A percentile compares a stretch with the other conserved stretches of the same genome.
Conservation (phyloP, 768 basidiomycete species). For the Leccinum subgranulosum region DNA sequence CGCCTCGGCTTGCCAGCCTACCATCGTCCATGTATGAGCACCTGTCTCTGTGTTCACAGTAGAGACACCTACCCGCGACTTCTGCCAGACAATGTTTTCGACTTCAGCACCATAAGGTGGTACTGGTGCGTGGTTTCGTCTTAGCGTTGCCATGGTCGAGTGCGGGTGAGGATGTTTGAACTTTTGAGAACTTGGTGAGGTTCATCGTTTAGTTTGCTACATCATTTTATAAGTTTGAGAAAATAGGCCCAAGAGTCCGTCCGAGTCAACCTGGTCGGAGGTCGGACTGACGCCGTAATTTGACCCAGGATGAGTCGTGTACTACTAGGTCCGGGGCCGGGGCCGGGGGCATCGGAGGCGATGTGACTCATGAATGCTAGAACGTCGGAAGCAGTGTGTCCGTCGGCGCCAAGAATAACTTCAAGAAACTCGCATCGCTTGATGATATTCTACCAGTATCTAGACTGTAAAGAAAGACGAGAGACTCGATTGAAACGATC, state of each 20-base stretch:
- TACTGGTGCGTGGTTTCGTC: constrained; percentile 8
- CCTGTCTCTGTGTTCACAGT: not conserved
- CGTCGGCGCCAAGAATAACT: too few relatives aligned
- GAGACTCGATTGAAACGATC: too few relatives aligned
- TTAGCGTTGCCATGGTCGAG: constrained; percentile 19
- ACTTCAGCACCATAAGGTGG: constrained; percentile 6
- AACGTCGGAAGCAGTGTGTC: not conserved
- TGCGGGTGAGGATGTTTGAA: not conserved
- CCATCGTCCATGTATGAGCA: not conserved
- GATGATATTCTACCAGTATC: too few relatives aligned
- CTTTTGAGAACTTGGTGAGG: not conserved
- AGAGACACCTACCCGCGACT: constrained; percentile 10
- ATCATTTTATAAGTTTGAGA: constrained; percentile 13
- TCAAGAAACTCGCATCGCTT: too few relatives aligned
- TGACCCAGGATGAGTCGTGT: constrained; percentile 18
- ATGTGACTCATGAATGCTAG: not conserved
- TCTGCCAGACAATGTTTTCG: constrained; percentile 7
- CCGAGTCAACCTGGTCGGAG: constrained; percentile 9
- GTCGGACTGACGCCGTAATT: not conserved
- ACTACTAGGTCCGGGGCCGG: not conserved
- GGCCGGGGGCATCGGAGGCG: not conserved
- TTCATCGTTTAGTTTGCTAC: not conserved
- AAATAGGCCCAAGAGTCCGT: not conserved
- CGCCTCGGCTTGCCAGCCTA: constrained; percentile 17
- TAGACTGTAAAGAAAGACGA: too few relatives aligned